Conservation (phyloP, 495 filamentous ascomycete species). For the Amorphotheca resinae region DNA sequence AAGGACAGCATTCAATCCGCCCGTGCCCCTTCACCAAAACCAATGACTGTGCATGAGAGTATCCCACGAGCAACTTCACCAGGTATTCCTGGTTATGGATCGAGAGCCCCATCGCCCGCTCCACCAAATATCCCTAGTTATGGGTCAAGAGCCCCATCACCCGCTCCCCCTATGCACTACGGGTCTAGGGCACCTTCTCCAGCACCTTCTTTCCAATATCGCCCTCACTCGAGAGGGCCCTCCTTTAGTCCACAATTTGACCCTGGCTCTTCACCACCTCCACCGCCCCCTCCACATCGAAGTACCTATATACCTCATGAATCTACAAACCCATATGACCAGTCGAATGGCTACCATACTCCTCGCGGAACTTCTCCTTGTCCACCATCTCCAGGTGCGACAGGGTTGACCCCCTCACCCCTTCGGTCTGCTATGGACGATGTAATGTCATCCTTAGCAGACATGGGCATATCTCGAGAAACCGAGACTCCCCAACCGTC, state of each 20-base stretch:
- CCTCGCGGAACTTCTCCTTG: conserved; percentile 38
- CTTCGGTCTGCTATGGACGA: conserved; percentile 93
- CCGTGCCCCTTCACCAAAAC: conserved; percentile 25
- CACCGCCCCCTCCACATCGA: conserved; percentile 42
- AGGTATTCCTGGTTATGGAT: conserved; percentile 30
- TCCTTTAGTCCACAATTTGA: conserved; percentile 17
- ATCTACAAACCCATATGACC: conserved; percentile 21
- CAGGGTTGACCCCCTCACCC: conserved; percentile 78
- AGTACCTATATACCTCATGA: conserved; percentile 20
- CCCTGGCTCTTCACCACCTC: conserved; percentile 26
- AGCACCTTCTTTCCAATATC: conserved; percentile 42
- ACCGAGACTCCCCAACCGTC: conserved; percentile 39
- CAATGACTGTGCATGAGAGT: conserved; percentile 15
- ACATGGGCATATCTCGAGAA: conserved; percentile 57
- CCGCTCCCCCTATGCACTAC: conserved; percentile 29
- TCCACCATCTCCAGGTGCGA: conserved; percentile 48
- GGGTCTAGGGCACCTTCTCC: conserved; percentile 46
- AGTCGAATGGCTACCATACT: conserved; percentile 27
- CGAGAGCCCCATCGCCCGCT: conserved; percentile 47
- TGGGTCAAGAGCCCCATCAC: conserved; percentile 43
- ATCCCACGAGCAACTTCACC: conserved; percentile 30
- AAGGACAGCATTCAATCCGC: conserved; percentile 24
- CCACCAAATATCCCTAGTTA: conserved; percentile 29
- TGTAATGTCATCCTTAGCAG: conserved; percentile 90
- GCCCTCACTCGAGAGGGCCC: conserved; percentile 22